Evolutionary conservation across 371 early-diverging fungal genomes (phyloP), one percentile per base, ranked within the genome.

Genomic region (Funneliformis caledonium): DNA sequence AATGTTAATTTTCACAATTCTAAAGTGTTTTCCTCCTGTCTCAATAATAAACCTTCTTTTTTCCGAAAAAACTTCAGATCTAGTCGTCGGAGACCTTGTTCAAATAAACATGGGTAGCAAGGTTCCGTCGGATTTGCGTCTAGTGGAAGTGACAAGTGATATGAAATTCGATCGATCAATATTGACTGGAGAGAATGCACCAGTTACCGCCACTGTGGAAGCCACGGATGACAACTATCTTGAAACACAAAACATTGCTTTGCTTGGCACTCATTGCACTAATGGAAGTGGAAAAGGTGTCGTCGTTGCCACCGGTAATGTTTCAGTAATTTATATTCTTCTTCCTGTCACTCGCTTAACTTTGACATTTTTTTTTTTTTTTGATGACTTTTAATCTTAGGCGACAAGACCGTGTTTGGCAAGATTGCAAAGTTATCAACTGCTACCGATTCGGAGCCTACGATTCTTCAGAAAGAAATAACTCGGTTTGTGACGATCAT

Each of bases 181-280:
- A 14, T 82, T 94, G 47, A 94, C 93, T 16, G 94, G 94, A 67
- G 93, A 94, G 82, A 82, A 87, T n/a, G 89, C 91, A 26, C 87
- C 91, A 37, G 86, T 94, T 47, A 83, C 85, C 72, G 91, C 88
- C 61, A 83, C 85, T 33, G 86, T 88, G 6, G 86, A 86, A 8
- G 68, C 82, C n/a, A 91, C 92, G 0, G 90, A 92, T 82, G 85
- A 88, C 4, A 89, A 89, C 22, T 48, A 56, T 26, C 59, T 81
- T 22, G 77, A 77, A 59, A 22, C 77, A 26, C 67, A 26, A 33
- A 93, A 94, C 81, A 82, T 94, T 50, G 93, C 92, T 22, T 88
- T 93, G 85, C 88, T 89, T 87, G 89, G 91, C 19, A 92, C 93
- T 1, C 87, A 90, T 60, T 86, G 90, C 22, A 85, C 91, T 14